Evolutionary conservation across 2,329 filamentous ascomycete species (phyloP), one percentile per base, ranked within the genome.

Genomic region (Ceratocystis colombiana): DNA sequence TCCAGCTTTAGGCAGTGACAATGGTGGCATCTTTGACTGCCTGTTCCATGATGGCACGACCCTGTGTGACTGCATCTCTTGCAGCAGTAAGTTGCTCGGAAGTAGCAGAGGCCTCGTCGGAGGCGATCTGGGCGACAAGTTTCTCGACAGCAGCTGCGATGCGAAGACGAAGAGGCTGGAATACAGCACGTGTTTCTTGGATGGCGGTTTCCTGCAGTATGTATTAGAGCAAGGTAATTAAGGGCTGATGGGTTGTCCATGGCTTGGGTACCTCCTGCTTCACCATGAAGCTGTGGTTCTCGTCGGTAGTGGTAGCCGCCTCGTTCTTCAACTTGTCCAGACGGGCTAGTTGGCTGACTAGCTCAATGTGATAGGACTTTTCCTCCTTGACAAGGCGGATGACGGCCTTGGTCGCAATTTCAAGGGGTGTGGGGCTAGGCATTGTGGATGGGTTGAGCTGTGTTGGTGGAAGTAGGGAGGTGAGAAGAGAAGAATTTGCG

Each of bases 301-400:
- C 88, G 7, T 83, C 81, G 63, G 82, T 79, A 10, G 75, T 77
- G 64, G 82, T 79, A 17, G 75, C 77, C 2, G 76, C 75, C 30
- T 76, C 77, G n/a, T 73, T 75, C 53, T 79, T 74, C 41, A 84
- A 74, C 71, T 88, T 84, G 57, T 80, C 78, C 70, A 95, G 82
- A 66, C 88, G 84, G 68, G 82, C 81, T 71, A 89, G 81, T 74
- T 97, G 92, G 70, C 87, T 80, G 69, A 82, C 79, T 22, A 92
- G 82, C 76, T 99, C 94, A 73, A 88, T 88, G 79, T 92, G 88
- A 78, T 99, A 97, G 72, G 87, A 93, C 48, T 83, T 80, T 76
- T 96, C 90, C 76, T 99, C 94, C 76, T 96, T 96, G 70, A 96
- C 84, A 61, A 97, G 84, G 68, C 94, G 90, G 71, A 83, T 80